Percentiles rank a stretch among this genome's conserved stretches.
phyloP scores from a whole-genome alignment of 2,329 filamentous ascomycete species.

The Dothideomycetes sp. region DNA sequence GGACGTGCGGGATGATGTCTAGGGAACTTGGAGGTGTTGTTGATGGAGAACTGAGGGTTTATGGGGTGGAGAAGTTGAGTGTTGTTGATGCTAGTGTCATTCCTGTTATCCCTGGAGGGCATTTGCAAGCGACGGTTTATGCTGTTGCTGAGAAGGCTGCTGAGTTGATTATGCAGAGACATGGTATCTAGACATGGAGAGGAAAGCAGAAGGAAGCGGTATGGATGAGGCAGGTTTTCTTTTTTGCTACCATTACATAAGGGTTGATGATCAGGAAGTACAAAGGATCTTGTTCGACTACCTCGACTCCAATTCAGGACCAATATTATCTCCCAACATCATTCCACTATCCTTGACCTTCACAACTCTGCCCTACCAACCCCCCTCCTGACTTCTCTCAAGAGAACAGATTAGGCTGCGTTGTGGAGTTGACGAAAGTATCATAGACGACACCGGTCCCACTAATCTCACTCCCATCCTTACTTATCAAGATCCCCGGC shows the following conservation, averaged over 20 bases:
- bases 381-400: too few species aligned
- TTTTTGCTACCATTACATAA: too few species aligned
- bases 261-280: too few species aligned
- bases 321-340: too few species aligned
- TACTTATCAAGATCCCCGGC: constrained; percentile 22
- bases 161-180: constrained; percentile 20
- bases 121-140: constrained; percentile 29
- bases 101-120: constrained; percentile 26
- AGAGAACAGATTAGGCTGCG: constrained; percentile 4
- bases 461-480: constrained; percentile 18
- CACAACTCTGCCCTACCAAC: too few species aligned
- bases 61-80: constrained; percentile 27
- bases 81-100: constrained; percentile 30
- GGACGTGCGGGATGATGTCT: constrained; percentile 28
- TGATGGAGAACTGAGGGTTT: constrained; percentile 24
- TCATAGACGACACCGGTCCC: constrained; percentile 20
- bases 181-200: constrained; percentile 26
- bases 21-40: constrained; percentile 28
- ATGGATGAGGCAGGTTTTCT: too few species aligned
- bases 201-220: too few species aligned
- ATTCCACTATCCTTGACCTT: too few species aligned
- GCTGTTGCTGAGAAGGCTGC: constrained; percentile 30
- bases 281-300: too few species aligned
- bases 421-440: constrained; percentile 14
- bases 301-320: too few species aligned